Base-by-base conservation (phyloP, 2,329 filamentous ascomycete genomes). In the Fusarium succisae region DNA sequence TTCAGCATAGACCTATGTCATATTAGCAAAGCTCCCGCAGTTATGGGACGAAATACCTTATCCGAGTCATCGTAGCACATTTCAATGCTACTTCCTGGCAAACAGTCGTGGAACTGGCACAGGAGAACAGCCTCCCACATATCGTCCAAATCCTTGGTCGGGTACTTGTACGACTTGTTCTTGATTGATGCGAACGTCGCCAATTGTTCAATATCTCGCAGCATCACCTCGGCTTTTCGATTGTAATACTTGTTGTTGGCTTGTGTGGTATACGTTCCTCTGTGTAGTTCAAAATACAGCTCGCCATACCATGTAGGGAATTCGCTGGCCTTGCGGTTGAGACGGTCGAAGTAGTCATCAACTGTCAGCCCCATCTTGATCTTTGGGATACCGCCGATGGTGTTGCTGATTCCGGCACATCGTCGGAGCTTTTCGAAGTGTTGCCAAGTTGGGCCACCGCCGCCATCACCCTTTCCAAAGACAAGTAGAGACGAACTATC, bases 1-100 rank as follows among this genome's bases (percentile, higher is more conserved):
- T 76, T 94, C 87, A 5, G 90, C 92, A 80, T 99, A 99, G 12
- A 98, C 87, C 88, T 91, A 59, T 20, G 12, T 55, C 26, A 39
- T 30, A 45, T 77, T 70, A 63, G 50, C 26, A 66, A 48, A 47
- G 38, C 18, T 18, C 30, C 35, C n/a, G 30, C 15, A 44, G 26
- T 6, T 8, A 35, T 13, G 24, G 37, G 6, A 30, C 15, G 15
- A 41, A 84, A 81, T 82, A 90, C 89, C 84, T 95, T 89, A 80
- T 98, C 93, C 7, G 95, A 97, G 80, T 99, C 96, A 81, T 97
- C 94, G 78, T 98, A 98, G 82, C 95, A 98, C 95, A 98, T 98
- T 82, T 97, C 95, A 77, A 99, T 98, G 39, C 91, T 94, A 80
- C 94, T 98, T 63, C 96, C 96, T 2, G 96, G 96, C 58, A 99